Evolutionary conservation across 768 basidiomycete genomes (phyloP).

Genomic region (Macrolepiota fuliginosa): DNA sequence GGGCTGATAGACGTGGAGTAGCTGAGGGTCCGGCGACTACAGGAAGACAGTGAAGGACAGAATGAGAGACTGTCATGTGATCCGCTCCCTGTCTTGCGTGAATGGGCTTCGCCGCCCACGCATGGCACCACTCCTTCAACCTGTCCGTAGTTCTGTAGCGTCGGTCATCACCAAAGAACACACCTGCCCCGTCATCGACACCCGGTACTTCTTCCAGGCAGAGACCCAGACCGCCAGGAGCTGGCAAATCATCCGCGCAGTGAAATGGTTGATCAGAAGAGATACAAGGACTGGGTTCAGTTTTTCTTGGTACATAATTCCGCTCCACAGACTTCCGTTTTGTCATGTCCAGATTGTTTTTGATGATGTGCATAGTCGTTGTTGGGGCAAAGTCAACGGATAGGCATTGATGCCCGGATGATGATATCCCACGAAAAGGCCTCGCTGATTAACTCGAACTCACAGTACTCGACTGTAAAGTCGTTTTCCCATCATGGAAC

Average conservation of each 20-base stretch:
- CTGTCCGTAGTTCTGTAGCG: too few relatives aligned
- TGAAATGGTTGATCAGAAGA: conserved; percentile 47
- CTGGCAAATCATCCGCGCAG: conserved; percentile 67
- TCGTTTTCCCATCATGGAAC: conserved; percentile 82
- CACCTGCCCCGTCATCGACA: conserved; percentile 78
- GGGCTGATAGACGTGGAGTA: too few relatives aligned
- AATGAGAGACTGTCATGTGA: too few relatives aligned
- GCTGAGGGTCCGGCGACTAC: too few relatives aligned
- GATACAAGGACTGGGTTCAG: conserved; percentile 71
- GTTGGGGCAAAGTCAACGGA: conserved; percentile 45
- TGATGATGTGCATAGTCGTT: conserved; percentile 16
- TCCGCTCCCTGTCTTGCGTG: too few relatives aligned
- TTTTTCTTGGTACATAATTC: conserved; percentile 46
- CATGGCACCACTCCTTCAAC: too few relatives aligned
- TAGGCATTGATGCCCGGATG: conserved; percentile 87
- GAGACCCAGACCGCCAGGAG: conserved; percentile 64
- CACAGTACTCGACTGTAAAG: conserved; percentile 52
- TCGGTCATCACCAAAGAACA: conserved; percentile 61
- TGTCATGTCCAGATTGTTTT: not conserved
- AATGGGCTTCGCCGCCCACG: too few relatives aligned
- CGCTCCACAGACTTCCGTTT: not conserved
- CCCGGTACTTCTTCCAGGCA: conserved; percentile 84
- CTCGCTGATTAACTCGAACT: conserved; percentile 55
- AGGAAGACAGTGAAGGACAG: too few relatives aligned
- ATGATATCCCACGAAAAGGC: conserved; percentile 75